Conservation (phyloP, 805 yeast genomes). For the Candida ulmi region DNA sequence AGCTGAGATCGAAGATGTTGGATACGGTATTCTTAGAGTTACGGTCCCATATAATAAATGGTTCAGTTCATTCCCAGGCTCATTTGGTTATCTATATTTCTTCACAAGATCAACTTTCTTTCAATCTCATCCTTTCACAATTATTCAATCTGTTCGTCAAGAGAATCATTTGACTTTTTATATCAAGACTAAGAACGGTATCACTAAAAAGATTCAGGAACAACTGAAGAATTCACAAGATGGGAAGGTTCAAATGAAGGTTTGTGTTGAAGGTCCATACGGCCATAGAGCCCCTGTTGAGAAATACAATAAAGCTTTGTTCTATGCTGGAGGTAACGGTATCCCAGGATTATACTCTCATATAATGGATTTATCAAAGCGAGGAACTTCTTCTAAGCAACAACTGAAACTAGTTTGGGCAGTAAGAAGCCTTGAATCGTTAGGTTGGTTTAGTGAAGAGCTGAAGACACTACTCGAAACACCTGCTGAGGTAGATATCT, state of each 20-base stretch:
- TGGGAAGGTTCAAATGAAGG: constrained; percentile 23
- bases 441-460: constrained; percentile 43
- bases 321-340: constrained; percentile 49
- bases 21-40: constrained; percentile 42
- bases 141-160: constrained; percentile 33
- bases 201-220: constrained; percentile 26
- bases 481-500: background rate
- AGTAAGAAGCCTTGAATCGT: constrained; percentile 44
- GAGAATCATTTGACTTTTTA: constrained; percentile 35
- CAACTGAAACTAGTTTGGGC: constrained; percentile 52
- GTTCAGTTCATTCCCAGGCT: constrained; percentile 51
- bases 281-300: constrained; percentile 35
- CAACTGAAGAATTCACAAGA: constrained; percentile 20
- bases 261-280: constrained; percentile 61
- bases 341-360: constrained; percentile 37
- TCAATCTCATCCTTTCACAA: constrained; percentile 75
- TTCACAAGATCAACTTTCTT: constrained; percentile 45
- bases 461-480: constrained; percentile 24
- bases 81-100: constrained; percentile 53
- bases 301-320: constrained; percentile 33
- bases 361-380: constrained; percentile 20
- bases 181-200: constrained; percentile 52
- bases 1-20: constrained; percentile 19
- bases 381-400: constrained; percentile 13
- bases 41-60: constrained; percentile 32